A percentile compares a stretch with the other conserved stretches of the same genome.
These are phyloP conservation scores for Mortierella sp. DNA, from an alignment of 371 early-diverging fungal species.

Conservation along the genomic window DNA sequence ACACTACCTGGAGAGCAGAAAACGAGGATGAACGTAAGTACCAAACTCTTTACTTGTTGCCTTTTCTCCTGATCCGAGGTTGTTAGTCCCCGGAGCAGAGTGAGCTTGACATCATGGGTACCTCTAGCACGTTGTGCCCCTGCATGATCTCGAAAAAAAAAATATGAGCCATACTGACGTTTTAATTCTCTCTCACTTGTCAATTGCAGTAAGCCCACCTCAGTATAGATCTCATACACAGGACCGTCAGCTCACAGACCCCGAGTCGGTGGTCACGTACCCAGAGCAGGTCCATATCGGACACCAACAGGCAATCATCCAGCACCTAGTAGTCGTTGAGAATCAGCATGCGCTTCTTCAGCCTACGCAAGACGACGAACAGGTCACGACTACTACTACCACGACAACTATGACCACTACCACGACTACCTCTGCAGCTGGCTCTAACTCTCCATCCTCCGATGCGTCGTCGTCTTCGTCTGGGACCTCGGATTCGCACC, in stretches of 20 bases:
- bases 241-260: constrained; percentile 28
- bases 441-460: neutral
- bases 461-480: neutral
- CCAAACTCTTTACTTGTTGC: neutral
- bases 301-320: constrained; percentile 18
- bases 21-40: constrained; percentile 32
- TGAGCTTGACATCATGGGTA: constrained; percentile 1
- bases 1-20: constrained; percentile 27
- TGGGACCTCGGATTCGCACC: neutral
- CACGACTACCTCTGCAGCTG: constrained; percentile 14
- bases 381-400: constrained; percentile 14
- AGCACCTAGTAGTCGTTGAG: constrained; percentile 15
- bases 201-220: constrained; percentile 30
- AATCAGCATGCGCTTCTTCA: constrained; percentile 4
- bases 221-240: constrained; percentile 28
- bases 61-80: neutral
- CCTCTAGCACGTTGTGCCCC: neutral
- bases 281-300: constrained; percentile 22
- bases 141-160: neutral
- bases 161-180: too few species aligned
- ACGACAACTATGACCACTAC: constrained; percentile 32
- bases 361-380: neutral
- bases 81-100: neutral
- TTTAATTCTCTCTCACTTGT: constrained; percentile 9
- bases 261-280: constrained; percentile 19